Evolutionary conservation across 2,329 filamentous ascomycete genomes (phyloP), one percentile per base, ranked within the genome.

Genomic region (Rhynchosporium agropyri): DNA sequence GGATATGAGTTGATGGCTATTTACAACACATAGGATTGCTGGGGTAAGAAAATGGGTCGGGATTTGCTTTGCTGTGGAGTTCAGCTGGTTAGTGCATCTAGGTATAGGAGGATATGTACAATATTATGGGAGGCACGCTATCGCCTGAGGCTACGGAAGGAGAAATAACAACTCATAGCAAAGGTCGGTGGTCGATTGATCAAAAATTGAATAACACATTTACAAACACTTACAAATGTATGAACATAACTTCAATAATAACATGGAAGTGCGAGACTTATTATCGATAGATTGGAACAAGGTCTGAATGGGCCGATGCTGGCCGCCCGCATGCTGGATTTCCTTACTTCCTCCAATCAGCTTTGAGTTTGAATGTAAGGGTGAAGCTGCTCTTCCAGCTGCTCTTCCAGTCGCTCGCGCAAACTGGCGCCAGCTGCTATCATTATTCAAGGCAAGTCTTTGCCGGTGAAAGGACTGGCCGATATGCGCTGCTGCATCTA

Each of bases 1-100:
- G 77, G 77, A 78, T 64, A 77, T 79, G 76, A 78, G 74, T 69
- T 79, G 42, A 66, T 38, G 49, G 36, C 57, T 50, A 53, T 63
- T 64, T 29, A 64, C 40, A 49, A 55, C 7, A 45, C 15, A 63
- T 46, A 3, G 40, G 46, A 50, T 26, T 20, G 58, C 13, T 8
- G 33, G 20, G 33, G 15, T 55, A n/a, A 28, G 12, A 60, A 56
- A 62, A 62, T 42, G 49, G 50, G 38, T 33, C 8, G 51, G 48
- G 53, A 28, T 59, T 56, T 65, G 53, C 42, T 58, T 57, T 36
- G 6, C 50, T 50, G 6, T 40, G 63, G 63, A 60, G 59, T 64
- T 57, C 50, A 40, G 50, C 42, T 57, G 36, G 62, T 7, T 55
- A 42, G 56, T 51, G 62, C 62, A 64, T 64, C 28, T 48, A 56